Evolutionary conservation across 148 eudicot species (phyloP).

Genomic region (Vaccinium darrowii): DNA sequence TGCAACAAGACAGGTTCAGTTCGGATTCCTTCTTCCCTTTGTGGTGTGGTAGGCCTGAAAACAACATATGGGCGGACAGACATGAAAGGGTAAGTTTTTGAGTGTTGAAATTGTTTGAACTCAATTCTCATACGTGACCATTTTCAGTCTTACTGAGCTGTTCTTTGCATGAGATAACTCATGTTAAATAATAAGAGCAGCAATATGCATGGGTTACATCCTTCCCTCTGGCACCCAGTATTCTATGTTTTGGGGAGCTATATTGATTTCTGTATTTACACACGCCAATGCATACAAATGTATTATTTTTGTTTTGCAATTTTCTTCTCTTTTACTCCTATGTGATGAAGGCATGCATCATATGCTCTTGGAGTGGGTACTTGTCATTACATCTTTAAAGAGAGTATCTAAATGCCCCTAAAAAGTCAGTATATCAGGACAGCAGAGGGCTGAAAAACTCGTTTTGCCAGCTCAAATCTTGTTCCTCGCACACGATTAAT

Average conservation of each 20-base stretch:
- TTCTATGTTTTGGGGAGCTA: neutral
- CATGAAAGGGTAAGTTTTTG: slow-evolving; percentile 65
- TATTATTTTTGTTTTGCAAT: neutral
- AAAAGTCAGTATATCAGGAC: neutral
- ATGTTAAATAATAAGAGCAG: neutral
- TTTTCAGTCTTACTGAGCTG: neutral
- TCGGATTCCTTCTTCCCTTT: slow-evolving; percentile 96
- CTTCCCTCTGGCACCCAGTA: neutral
- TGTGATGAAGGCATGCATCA: neutral
- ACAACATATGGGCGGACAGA: slow-evolving; percentile 88
- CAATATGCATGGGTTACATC: neutral
- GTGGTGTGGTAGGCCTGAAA: slow-evolving; percentile 95
- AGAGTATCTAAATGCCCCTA: neutral
- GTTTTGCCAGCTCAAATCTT: neutral
- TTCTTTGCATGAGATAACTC: neutral
- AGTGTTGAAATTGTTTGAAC: slow-evolving; percentile 16
- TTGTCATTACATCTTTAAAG: neutral
- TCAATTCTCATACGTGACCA: neutral
- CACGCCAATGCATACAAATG: neutral
- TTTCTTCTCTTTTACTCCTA: neutral
- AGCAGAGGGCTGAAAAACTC: neutral
- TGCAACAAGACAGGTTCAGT: slow-evolving; percentile 70
- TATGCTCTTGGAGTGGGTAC: neutral
- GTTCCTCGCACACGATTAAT: neutral
- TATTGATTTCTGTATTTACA: neutral